These are phyloP conservation scores for Cytospora paraplurivora DNA, from an alignment of 2,329 filamentous ascomycete species.

Conservation along the genomic window DNA sequence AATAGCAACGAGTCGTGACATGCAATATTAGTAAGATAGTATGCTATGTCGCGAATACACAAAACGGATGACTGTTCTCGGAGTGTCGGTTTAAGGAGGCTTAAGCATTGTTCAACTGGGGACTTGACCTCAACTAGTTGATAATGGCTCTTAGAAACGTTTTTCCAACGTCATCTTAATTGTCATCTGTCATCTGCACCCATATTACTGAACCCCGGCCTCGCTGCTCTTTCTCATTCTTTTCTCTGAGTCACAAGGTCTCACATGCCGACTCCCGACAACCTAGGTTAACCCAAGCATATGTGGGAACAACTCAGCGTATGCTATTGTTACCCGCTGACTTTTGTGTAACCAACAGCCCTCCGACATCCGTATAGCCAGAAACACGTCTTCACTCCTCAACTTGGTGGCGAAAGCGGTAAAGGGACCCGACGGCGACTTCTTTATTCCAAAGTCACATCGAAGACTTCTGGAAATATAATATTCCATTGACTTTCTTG, in stretches of 20 bases:
- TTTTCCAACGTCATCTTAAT: background rate
- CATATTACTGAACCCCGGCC: background rate
- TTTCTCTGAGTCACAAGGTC: background rate
- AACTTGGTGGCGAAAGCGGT: background rate
- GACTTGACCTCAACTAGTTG: background rate
- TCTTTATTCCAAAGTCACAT: background rate
- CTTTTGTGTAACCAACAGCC: background rate
- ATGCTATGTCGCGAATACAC: too few species aligned
- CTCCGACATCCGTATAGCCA: background rate
- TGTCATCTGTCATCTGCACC: background rate
- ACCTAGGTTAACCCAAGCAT: background rate
- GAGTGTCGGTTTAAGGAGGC: background rate
- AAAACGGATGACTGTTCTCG: too few species aligned
- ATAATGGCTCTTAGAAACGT: background rate
- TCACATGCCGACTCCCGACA: background rate
- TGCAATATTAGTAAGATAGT: background rate
- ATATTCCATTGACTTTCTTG: too few species aligned
- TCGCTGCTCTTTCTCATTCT: background rate
- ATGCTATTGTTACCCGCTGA: background rate
- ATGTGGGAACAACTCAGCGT: background rate
- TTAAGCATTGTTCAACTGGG: background rate
- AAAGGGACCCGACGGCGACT: background rate
- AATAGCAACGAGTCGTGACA: conserved; percentile 19
- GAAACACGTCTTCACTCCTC: background rate
- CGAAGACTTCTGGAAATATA: background rate